These are phyloP conservation scores for Yamagishiella unicocca DNA, from an alignment of 139 green algal species.

Conservation along the genomic window DNA sequence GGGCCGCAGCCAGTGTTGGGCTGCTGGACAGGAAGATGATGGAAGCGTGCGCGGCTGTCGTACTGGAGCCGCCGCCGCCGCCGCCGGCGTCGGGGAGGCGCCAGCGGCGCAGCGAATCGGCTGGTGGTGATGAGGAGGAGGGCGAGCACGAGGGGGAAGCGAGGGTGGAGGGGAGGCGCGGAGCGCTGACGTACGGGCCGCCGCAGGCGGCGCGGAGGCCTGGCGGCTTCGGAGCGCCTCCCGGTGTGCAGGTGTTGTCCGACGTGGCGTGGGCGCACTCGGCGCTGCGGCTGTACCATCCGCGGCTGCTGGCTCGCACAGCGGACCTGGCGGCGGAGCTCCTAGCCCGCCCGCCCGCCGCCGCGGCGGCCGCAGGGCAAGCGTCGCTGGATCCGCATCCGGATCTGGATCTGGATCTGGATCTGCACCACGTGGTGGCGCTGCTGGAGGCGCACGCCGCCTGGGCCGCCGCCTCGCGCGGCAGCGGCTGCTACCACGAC, in stretches of 20 bases:
- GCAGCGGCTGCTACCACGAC: constrained; percentile 11
- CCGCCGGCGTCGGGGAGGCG: neutral
- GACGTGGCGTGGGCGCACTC: constrained; percentile 41
- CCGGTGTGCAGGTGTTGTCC: neutral
- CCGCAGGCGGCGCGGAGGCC: neutral
- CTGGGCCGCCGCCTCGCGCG: constrained; percentile 1
- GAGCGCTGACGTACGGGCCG: neutral
- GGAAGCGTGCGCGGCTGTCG: neutral
- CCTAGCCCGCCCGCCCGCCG: neutral
- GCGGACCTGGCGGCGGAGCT: neutral
- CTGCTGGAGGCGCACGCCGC: constrained; percentile 11
- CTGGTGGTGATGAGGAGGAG: neutral
- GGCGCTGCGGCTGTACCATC: constrained; percentile 14
- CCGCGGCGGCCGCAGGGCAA: neutral
- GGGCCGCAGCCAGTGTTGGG: constrained; percentile 7
- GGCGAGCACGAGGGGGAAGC: neutral
- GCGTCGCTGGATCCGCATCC: neutral
- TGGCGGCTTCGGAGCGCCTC: too few species aligned
- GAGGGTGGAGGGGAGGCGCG: neutral
- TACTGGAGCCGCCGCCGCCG: neutral
- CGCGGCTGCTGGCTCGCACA: neutral
- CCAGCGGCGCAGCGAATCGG: neutral
- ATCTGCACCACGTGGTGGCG: constrained; percentile 12
- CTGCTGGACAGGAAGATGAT: neutral
- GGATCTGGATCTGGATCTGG: neutral